These are phyloP conservation scores for Sarocladium strictum DNA, from an alignment of 2,329 filamentous ascomycete genomes.

Conservation along the genomic window DNA sequence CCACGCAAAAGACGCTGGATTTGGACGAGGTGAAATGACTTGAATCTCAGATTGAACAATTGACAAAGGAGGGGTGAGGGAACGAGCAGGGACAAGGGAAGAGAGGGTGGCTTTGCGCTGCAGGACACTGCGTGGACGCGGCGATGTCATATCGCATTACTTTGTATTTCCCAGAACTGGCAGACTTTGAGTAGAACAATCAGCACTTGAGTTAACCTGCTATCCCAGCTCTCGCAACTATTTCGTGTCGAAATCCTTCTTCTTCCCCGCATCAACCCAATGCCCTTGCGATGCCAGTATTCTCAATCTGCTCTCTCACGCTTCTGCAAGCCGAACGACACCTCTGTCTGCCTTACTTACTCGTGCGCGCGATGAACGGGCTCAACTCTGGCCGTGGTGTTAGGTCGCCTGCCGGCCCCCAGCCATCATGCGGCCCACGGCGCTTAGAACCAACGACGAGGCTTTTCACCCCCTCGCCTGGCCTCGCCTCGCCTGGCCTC, in stretches of 20 bases:
- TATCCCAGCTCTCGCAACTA: no score
- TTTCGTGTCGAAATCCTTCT: no score
- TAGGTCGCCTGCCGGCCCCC: background rate
- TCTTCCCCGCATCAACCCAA: no score
- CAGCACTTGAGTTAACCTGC: no score
- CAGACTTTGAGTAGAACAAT: background rate
- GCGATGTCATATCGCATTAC: background rate
- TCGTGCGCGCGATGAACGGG: no score
- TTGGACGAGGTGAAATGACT: background rate
- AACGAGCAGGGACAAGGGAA: no score
- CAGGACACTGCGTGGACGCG: background rate
- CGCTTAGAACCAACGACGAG: background rate
- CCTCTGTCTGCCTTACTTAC: no score
- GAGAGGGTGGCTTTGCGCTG: background rate
- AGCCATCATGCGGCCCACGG: background rate
- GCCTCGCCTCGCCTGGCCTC: no score
- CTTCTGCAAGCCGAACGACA: no score
- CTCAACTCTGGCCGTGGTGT: background rate
- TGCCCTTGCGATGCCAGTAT: no score
- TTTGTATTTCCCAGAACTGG: background rate
- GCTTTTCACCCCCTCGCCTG: background rate
- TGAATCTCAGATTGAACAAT: slow-evolving; percentile 2
- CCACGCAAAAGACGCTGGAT: background rate
- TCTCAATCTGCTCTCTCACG: no score
- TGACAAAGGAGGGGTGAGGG: background rate